Percentiles rank a stretch among this genome's conserved stretches.
Conservation (phyloP, 2,329 filamentous ascomycete genomes). For the Phaeosphaeria sp. region DNA sequence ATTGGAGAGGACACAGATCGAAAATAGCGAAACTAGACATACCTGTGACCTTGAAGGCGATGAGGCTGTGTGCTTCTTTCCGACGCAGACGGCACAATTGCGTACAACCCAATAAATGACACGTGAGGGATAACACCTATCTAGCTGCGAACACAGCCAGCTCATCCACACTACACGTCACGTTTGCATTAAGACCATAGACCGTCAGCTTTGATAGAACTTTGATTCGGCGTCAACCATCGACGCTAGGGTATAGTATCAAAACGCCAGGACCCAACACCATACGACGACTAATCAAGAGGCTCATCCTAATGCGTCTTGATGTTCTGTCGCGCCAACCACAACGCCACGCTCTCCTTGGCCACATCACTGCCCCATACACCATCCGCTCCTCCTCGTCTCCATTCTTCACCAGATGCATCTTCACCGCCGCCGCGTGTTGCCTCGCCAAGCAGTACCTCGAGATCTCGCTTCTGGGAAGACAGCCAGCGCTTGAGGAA, state of each 20-base stretch:
- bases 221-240: conserved; percentile 1
- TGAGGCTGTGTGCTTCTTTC: too few relatives aligned
- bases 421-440: conserved; percentile 61
- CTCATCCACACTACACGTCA: neutral
- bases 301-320: conserved; percentile 33
- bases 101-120: too few relatives aligned
- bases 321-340: conserved; percentile 56
- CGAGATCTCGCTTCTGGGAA: conserved; percentile 88
- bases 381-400: conserved; percentile 65
- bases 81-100: too few relatives aligned
- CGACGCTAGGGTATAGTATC: conserved; percentile 3
- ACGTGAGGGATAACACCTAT: too few relatives aligned
- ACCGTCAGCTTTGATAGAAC: neutral
- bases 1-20: too few relatives aligned
- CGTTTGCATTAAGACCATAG: neutral
- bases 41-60: too few relatives aligned
- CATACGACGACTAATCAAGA: neutral
- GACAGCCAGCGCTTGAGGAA: conserved; percentile 90
- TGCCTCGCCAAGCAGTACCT: conserved; percentile 84
- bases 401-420: conserved; percentile 71
- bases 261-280: conserved; percentile 1
- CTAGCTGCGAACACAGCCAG: too few relatives aligned
- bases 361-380: conserved; percentile 69
- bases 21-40: too few relatives aligned
- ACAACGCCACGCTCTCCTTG: conserved; percentile 66